phyloP scores from a whole-genome alignment of 345 rosid species.

The Camelina neglecta region DNA sequence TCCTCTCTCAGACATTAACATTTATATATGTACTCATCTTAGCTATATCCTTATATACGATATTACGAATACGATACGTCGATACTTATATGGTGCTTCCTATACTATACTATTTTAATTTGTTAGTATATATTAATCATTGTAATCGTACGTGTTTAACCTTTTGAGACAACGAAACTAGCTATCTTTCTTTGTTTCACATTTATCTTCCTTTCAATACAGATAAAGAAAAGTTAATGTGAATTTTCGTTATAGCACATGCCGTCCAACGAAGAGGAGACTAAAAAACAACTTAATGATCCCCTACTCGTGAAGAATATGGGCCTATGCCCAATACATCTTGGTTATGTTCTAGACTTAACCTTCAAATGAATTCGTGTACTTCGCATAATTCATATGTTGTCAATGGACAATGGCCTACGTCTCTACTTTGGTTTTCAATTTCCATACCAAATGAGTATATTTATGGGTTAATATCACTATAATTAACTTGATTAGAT shows the following conservation, averaged over 20 bases:
- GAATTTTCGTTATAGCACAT: not conserved
- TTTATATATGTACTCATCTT: conserved; percentile 4
- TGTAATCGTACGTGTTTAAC: not conserved
- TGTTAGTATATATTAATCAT: conserved; percentile 28
- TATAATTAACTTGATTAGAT: conserved; percentile 18
- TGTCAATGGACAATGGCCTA: not conserved
- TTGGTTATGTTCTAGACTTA: not conserved
- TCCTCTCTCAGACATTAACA: conserved; percentile 41
- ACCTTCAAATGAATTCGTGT: conserved; percentile 1
- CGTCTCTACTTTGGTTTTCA: not conserved
- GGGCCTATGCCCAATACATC: not conserved
- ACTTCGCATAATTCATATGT: conserved; percentile 2
- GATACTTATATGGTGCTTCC: not conserved
- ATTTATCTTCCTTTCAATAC: not conserved
- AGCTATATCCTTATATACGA: conserved; percentile 11
- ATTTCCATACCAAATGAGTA: conserved; percentile 3
- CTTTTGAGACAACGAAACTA: conserved; percentile 1
- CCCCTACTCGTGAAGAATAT: too few relatives aligned
- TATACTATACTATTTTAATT: not conserved
- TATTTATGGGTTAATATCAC: conserved; percentile 21
- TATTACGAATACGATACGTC: conserved; percentile 21
- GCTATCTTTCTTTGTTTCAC: not conserved
- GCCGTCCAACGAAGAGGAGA: not conserved
- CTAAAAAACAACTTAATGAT: too few relatives aligned
- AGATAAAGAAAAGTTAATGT: not conserved